Percentiles rank a stretch among this genome's conserved stretches.
These are phyloP conservation scores for Eragrostis tef DNA, from an alignment of 202 grass and related monocot genomes.

Conservation along the genomic window DNA sequence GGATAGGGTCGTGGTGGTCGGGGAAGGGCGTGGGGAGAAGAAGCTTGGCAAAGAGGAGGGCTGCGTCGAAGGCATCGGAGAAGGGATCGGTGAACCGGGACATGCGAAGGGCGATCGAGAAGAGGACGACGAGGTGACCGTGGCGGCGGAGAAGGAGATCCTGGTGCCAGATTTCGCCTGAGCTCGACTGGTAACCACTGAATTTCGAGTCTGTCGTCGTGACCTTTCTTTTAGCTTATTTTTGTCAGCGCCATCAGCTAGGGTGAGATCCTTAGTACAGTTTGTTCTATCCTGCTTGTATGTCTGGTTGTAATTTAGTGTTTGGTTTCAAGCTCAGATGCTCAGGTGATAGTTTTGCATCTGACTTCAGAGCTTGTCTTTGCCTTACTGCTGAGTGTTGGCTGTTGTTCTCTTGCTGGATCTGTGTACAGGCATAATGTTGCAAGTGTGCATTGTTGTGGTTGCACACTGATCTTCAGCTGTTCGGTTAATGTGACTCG, in stretches of 20 bases:
- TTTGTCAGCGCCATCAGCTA: not conserved
- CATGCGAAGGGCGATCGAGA: not conserved
- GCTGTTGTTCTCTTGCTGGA: not conserved
- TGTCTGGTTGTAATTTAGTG: constrained; percentile 16
- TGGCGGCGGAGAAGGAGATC: constrained; percentile 31
- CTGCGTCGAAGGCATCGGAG: constrained; percentile 43
- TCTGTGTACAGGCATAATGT: not conserved
- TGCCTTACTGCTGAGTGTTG: not conserved
- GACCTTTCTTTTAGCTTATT: constrained; percentile 1
- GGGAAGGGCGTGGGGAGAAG: constrained; percentile 30
- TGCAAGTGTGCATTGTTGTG: not conserved
- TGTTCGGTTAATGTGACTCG: not conserved
- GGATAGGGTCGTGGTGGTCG: constrained; percentile 52
- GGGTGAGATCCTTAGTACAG: not conserved
- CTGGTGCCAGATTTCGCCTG: constrained; percentile 52
- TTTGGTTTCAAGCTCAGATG: not conserved
- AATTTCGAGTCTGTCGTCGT: not conserved
- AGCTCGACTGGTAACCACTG: constrained; percentile 5
- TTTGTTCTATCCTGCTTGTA: not conserved
- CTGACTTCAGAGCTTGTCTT: not conserved
- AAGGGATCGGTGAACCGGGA: constrained; percentile 9
- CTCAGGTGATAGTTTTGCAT: not conserved
- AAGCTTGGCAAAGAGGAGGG: constrained; percentile 37
- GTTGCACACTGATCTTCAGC: not conserved
- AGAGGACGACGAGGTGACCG: not conserved